Conservation (phyloP, 164 flowering plant genomes). For the Dillenia suffruticosa region DNA sequence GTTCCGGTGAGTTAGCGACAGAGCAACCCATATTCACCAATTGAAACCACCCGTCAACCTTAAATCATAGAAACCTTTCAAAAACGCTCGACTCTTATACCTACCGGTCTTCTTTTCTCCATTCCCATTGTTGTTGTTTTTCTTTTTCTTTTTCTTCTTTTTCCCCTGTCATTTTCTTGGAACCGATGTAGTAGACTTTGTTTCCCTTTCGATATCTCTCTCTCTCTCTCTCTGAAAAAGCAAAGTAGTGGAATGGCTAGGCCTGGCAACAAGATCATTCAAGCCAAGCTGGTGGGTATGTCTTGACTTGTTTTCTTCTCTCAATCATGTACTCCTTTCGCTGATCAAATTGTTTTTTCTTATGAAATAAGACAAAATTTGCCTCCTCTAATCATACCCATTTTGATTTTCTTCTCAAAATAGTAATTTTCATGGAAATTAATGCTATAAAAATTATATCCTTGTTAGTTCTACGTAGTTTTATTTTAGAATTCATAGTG, state of each 20-base stretch:
- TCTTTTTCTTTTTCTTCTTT: too few species aligned
- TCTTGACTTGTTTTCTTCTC: slow-evolving; percentile 8
- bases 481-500: too few species aligned
- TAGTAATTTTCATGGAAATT: too few species aligned
- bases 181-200: neutral
- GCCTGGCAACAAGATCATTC: slow-evolving; percentile 38
- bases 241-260: slow-evolving; percentile 23
- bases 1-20: too few species aligned
- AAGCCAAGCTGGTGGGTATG: slow-evolving; percentile 69
- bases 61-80: neutral
- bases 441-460: too few species aligned
- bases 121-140: neutral
- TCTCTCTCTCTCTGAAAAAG: neutral
- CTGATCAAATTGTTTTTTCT: too few species aligned
- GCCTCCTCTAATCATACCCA: too few species aligned
- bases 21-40: too few species aligned
- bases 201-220: neutral
- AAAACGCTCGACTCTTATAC: neutral
- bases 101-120: slow-evolving; percentile 4
- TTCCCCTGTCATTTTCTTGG: too few species aligned
- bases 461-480: too few species aligned
- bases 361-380: too few species aligned
- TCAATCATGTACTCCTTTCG: neutral
- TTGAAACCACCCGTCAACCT: neutral
- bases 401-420: too few species aligned